Evolutionary conservation across 2,329 filamentous ascomycete species (phyloP), one percentile per base, ranked within the genome.

Genomic region (Pseudogymnoascus sp.): DNA sequence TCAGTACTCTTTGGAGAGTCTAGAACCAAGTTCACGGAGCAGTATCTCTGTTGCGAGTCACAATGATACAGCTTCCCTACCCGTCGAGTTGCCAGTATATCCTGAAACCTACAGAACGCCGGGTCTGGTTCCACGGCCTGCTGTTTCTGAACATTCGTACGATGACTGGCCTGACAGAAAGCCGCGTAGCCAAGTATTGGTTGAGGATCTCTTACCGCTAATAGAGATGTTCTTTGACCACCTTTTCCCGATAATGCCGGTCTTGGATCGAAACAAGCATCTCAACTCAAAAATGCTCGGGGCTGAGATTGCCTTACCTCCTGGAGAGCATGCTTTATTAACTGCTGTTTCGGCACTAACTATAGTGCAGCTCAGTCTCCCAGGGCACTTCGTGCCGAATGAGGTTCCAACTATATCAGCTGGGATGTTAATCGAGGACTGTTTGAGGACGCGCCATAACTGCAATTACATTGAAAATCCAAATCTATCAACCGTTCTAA

Each of bases 241-340:
- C 70, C 77, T 86, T 61, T 86, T 85, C 65, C 81, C 83, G 33
- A 82, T 82, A 62, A 82, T 84, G 75, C 83, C 83, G 0, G 78
- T 86, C 11, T 72, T 85, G 7, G 81, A 84, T 31, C 50, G 50
- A 56, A 56, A 56, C 50, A 56, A 33, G n/a, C 33, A 56, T 13
- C 29, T 56, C 50, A 33, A 31, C 17, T 56, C 50, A 56, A 56
- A 56, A 56, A 11, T 33, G 29, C 26, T 56, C n/a, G 50, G 13
- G 50, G 50, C 33, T 33, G 26, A 33, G 29, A 5, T 33, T 33
- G n/a, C 13, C 29, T 4, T 56, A 7, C 10, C 50, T 56, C 50
- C 50, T 19, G 50, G 50, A 19, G 50, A 56, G 26, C 7, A 56
- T 33, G 26, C 50, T n/a, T 56, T 56, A 13, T 19, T 56, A 13